Evolutionary conservation across 2,329 filamentous ascomycete species (phyloP), one percentile per base, ranked within the genome.

Genomic region (Scedosporium minutisporum): DNA sequence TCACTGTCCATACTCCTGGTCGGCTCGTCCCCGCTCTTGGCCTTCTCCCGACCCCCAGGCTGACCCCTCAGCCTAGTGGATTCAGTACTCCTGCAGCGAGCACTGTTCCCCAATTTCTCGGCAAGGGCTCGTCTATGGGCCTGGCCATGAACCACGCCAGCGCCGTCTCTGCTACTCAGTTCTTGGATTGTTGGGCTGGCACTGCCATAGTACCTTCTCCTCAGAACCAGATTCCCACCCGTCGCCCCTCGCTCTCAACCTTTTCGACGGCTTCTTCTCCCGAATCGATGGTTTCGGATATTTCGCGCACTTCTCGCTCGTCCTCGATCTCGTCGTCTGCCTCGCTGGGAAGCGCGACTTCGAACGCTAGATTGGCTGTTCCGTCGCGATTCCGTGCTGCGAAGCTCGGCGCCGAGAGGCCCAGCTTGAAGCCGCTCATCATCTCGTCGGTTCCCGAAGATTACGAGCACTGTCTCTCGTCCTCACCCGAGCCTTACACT

Each of bases 241-340:
- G 85, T 64, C 83, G 84, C 65, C 86, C 84, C 14, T 87, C 85
- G 16, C 80, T 87, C 64, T 84, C 84, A 70, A 85, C 85, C 18
- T 76, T 85, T 67, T 87, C 85, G 27, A 83, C 82, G 33, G 80
- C 82, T 41, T 87, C 85, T 64, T 87, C 85, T 29, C 85, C 85
- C 65, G 85, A 87, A 70, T 87, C 85, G 62, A 87, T 87, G 84
- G 74, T 87, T 57, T 87, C 85, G 64, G 85, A 87, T 70, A 77
- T 78, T 63, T 87, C 82, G 64, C 80, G 80, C 65, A 79, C 83
- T 65, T 87, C 85, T 66, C 83, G 84, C 71, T 86, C 83, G 61
- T 87, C 85, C 70, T 87, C 84, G 18, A 83, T 86, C 74, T 87
- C 84, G 63, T 86, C 84, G 69, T 79, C 82, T 68, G 86, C 83